Base-by-base conservation (phyloP, 148 eudicot genomes). In the Chenopodium quinoa region DNA sequence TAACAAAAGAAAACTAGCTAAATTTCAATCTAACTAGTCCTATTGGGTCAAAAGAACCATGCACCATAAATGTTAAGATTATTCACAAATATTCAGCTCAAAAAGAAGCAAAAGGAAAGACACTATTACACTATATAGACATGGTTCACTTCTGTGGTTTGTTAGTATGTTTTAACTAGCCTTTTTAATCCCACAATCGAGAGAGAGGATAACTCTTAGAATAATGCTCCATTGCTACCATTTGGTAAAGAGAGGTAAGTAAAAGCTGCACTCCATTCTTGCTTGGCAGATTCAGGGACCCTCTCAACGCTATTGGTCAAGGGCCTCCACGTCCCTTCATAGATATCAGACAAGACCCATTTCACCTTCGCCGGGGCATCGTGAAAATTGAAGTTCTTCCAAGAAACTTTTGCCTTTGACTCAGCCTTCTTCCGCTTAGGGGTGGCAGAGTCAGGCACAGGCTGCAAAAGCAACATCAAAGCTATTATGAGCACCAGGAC, bases 231-330 rank as follows among this genome's bases (percentile, higher is more conserved):
- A 4, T 7, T 58, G 34, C 75, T 76, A 52, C 58, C 63, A 50
- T 86, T 79, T 56, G 83, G 86, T 76, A 84, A 71, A 3, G 90
- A 47, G 58, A 86, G 88, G 82, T 86, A 84, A 58, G 85, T 80
- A 56, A 84, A 88, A 0, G 91, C 90, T 17, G 89, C 87, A 73
- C 54, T 81, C 97, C 97, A 93, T 44, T 91, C 89, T 68, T 82
- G 86, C 84, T 82, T 87, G 12, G 85, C 54, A 1, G 89, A 73
- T 78, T 88, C 87, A 0, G 95, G 83, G 9, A 91, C 85, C 75
- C 81, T 71, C 14, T 84, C 82, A 69, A 75, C 86, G n/a, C 84
- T 82, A 22, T 86, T 75, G 12, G 79, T 50, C 64, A 84, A 72
- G 1, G 95, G 91, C 63, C 82, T 83, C 95, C 95, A 93, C 2